Evolutionary conservation across 495 filamentous ascomycete genomes (phyloP).

Genomic region (Aspergillus hancockii): DNA sequence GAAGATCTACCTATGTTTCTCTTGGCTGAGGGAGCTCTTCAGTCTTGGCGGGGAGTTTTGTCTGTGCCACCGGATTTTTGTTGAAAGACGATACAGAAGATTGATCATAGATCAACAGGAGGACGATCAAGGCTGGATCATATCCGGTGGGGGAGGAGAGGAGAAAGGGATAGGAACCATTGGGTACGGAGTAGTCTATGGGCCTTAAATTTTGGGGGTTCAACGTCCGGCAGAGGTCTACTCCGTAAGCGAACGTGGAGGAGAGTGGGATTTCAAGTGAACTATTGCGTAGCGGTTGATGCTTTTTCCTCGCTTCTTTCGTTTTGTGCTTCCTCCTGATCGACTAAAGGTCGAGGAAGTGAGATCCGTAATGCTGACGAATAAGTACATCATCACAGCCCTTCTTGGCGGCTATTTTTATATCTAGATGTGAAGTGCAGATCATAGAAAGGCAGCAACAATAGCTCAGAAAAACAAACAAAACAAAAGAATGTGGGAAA

Average conservation of each 20-base stretch:
- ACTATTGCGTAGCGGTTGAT: conserved; percentile 1
- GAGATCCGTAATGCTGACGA: neutral
- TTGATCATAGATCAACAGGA: neutral
- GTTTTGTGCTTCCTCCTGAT: neutral
- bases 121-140: neutral
- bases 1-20: neutral
- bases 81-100: neutral
- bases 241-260: conserved; percentile 1
- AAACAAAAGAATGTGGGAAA: neutral
- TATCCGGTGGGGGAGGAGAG: neutral
- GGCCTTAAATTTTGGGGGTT: neutral
- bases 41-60: neutral
- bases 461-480: neutral
- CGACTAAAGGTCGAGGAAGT: neutral
- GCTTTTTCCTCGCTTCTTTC: neutral
- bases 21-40: neutral
- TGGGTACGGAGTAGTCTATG: neutral
- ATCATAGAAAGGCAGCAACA: neutral
- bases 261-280: neutral
- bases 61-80: neutral
- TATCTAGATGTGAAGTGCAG: neutral
- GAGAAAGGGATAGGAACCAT: neutral
- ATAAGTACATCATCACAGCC: neutral
- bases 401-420: neutral
- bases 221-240: neutral